Evolutionary conservation across 2,329 filamentous ascomycete genomes (phyloP), one percentile per base, ranked within the genome.

Genomic region (Macrophomina pseudophaseolina): DNA sequence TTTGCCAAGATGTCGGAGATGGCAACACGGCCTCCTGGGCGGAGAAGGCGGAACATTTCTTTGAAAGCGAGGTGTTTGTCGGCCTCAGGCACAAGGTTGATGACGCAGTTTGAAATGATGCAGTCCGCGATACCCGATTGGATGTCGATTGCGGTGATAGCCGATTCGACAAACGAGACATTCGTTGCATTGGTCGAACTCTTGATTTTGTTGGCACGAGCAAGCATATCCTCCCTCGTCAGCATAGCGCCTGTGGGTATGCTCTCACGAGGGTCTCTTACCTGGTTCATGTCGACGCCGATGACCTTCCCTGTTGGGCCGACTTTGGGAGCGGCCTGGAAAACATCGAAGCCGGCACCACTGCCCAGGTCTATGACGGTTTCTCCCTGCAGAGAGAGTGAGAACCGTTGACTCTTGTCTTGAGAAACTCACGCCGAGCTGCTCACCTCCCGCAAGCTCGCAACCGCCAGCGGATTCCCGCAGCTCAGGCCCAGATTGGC

Each of bases 21-120:
- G 0, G 87, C 87, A 9, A 90, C 75, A 6, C 87, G 76, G 0
- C 88, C 88, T 3, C 85, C 84, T 0, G 84, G 81, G 69, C 84
- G 87, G 1, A 90, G 78, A 0, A 90, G 69, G 1, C 88, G 82
- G 66, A 80, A 80, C 71, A 89, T 88, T 73, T 90, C 87, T 0
- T 75, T 70, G 68, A 90, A 90, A 0, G 83, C 71, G 3, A 62
- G 18, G 0, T 58, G 69, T 60, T 75, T 75, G 16, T 73, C 71
- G 0, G 52, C 5, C 16, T 70, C 64, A 2, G 72, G 72, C 1
- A 74, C 71, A 16, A 75, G 71, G 52, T 75, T 76, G 59, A 75
- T 70, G 44, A 76, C 73, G 60, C 87, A 90, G 75, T 90, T 90
- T 69, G 83, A 86, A 69, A 89, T 87, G 66, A 90, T 82, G 70